These are phyloP conservation scores for Pyrus bretschneideri DNA, from an alignment of 306 rosid species.

Conservation along the genomic window DNA sequence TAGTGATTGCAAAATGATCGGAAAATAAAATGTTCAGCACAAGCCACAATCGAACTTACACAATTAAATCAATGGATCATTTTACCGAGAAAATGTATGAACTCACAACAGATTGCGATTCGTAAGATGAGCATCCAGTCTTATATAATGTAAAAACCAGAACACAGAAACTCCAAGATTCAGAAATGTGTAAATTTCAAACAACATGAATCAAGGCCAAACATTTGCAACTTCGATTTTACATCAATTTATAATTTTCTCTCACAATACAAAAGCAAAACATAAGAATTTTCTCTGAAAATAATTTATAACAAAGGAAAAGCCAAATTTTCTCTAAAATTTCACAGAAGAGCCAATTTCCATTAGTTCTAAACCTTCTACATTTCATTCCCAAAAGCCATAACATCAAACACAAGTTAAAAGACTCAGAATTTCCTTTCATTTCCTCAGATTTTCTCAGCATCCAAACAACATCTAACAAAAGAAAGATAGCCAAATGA, in stretches of 20 bases:
- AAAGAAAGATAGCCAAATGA: background rate
- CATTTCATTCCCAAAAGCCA: background rate
- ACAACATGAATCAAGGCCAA: background rate
- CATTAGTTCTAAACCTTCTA: background rate
- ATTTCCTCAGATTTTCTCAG: slow-evolving; percentile 6
- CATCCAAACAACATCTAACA: slow-evolving; percentile 11
- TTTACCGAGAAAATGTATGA: background rate
- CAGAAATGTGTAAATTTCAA: background rate
- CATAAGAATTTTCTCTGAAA: background rate
- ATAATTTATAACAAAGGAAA: background rate
- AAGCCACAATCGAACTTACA: background rate
- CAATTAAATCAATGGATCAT: background rate
- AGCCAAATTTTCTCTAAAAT: background rate
- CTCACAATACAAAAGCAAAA: background rate
- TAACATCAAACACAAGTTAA: background rate
- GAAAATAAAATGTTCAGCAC: background rate
- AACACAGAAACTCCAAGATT: background rate
- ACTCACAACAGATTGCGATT: background rate
- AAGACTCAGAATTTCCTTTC: background rate
- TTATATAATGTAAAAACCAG: background rate
- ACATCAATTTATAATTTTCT: background rate
- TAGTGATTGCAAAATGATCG: background rate
- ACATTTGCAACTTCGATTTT: background rate
- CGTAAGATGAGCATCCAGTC: background rate
- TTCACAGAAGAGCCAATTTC: background rate